Base-by-base conservation (phyloP, 257 asterid species). In the Echium plantagineum region DNA sequence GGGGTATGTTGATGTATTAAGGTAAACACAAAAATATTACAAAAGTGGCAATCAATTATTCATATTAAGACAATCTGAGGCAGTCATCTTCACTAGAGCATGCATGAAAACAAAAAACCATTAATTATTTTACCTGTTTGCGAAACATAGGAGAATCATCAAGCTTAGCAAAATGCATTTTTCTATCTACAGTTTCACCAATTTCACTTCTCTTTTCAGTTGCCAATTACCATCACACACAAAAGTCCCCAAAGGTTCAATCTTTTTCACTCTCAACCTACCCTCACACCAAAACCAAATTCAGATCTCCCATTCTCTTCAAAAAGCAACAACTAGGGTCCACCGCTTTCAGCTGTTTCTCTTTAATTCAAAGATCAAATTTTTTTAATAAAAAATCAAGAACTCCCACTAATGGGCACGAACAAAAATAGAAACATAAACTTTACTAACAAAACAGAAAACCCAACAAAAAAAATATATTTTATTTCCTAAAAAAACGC, bases 101-200 rank as follows among this genome's bases (percentile, higher is more conserved):
- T 42, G 49, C 49, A 42, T 42, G 17, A 42, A 42, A 42, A 42
- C 10, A 42, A 38, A 42, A 21, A 56, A 9, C 57, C 17, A 26
- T 17, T 31, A 21, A 42, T 53, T 57, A 28, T 69, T n/a, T 60
- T 57, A 91, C 98, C 99, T 94, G 97, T 66, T 94, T 89, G 52
- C 97, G 96, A 81, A 94, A 94, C 97, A 94, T 89, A 63, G 99
- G 99, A 74, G 99, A 94, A 77, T 94, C 99, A 77, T 94, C 99
- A 60, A 94, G 97, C 90, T 89, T 94, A 70, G 94, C 83, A 71
- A 86, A 94, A 77, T 85, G 91, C 97, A 89, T 87, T 79, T 68
- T 79, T 79, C 64, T 75, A 70, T 51, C 60, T 74, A 47, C 4
- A 7, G 12, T 17, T 42, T 42, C 65, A 66, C 48, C 31, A 55